A percentile compares a stretch with the other conserved stretches of the same genome.
Evolutionary conservation across 306 rosid species (phyloP).

Genomic region (Inga laurina): DNA sequence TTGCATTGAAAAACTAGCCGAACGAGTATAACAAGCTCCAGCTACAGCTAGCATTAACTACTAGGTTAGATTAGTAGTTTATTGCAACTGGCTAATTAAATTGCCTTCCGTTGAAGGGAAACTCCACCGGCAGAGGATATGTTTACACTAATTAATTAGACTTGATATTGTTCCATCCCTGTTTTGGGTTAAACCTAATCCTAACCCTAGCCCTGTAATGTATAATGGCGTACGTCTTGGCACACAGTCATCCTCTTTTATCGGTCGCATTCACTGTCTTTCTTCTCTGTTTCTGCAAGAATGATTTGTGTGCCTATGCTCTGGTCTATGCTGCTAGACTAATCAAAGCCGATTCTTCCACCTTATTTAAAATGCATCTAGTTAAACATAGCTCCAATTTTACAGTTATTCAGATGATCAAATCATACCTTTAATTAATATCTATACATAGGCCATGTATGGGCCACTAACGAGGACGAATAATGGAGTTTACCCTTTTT

Average conservation of each 20-base stretch:
- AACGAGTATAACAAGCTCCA: slow-evolving; percentile 17
- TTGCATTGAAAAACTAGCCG: slow-evolving; percentile 34
- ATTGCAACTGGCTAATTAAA: slow-evolving; percentile 26
- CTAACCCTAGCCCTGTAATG: slow-evolving; percentile 14
- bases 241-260: slow-evolving; percentile 16
- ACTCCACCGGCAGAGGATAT: slow-evolving; percentile 22
- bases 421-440: background rate
- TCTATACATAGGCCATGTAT: background rate
- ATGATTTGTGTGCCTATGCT: slow-evolving; percentile 13
- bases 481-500: background rate
- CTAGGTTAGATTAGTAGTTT: background rate
- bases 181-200: slow-evolving; percentile 25
- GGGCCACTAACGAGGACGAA: background rate
- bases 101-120: slow-evolving; percentile 49
- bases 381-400: background rate
- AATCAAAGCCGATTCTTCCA: slow-evolving; percentile 8
- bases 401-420: background rate
- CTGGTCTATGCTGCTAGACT: slow-evolving; percentile 32
- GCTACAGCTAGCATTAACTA: background rate
- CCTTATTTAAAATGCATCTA: background rate
- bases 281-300: slow-evolving; percentile 14
- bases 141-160: slow-evolving; percentile 8
- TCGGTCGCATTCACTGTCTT: slow-evolving; percentile 12
- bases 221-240: slow-evolving; percentile 3
- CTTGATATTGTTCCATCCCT: slow-evolving; percentile 30